Base-by-base conservation (phyloP, 2,329 filamentous ascomycete species). In the Lasiodiplodia sp. region DNA sequence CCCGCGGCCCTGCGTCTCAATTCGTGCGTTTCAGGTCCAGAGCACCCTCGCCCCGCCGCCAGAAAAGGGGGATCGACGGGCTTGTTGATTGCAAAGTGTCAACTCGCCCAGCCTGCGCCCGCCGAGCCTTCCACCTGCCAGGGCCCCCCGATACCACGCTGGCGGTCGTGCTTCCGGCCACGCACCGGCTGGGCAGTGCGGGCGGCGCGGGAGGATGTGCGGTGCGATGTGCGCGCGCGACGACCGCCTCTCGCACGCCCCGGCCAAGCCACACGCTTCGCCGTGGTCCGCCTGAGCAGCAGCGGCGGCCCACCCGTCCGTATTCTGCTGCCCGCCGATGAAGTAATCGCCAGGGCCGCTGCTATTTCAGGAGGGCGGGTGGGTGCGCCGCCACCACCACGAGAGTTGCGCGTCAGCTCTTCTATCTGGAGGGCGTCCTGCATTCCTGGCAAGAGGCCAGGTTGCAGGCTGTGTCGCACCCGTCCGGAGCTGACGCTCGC, bases 41-140 rank as follows among this genome's bases (percentile, higher is more conserved):
- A 44, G 40, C 58, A 64, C 60, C 60, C 60, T 64, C 60, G 60
- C 60, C 60, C 60, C 60, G 56, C 57, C 49, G 57, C 58, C 51
- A 57, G 67, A 68, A 68, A 68, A 68, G 67, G 67, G 67, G 67
- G 67, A 68, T 68, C 67, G 67, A 68, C 67, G 67, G 23, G 18
- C 40, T n/a, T 51, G 49, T 60, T 65, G 67, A 68, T 68, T 68
- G 67, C 58, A 64, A 53, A 53, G 56, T 60, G 65, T 60, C 53
- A 67, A 64, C 60, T 64, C 60, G 60, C 47, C 58, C 58, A 63
- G 58, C 58, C 58, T n/a, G 56, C 38, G 56, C 28, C 28, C 37
- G 57, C 57, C 57, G 40, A 62, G 57, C 57, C 23, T 62, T 47
- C n/a, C 58, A 28, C 44, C 57, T 49, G 57, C 58, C 58, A 63